phyloP scores from a whole-genome alignment of 2,329 filamentous ascomycete genomes.

The Emmonsiellopsis sp. region DNA sequence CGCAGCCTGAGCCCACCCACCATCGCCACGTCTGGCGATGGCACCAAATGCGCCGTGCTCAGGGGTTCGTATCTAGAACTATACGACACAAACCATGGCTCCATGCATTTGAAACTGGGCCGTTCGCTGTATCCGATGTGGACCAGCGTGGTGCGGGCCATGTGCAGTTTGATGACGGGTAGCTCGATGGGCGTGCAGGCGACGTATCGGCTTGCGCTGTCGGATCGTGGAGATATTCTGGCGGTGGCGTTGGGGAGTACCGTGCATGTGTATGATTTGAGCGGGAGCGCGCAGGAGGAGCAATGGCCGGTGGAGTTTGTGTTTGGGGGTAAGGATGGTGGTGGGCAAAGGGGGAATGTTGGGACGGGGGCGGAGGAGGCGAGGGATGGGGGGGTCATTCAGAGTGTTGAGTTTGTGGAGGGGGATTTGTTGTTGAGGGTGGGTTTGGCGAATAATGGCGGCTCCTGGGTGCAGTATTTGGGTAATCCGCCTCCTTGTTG shows the following conservation, averaged over 20 bases:
- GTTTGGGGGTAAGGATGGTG: constrained; percentile 7
- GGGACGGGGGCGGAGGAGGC: constrained; percentile 11
- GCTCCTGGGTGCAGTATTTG: constrained; percentile 15
- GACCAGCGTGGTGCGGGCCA: constrained; percentile 11
- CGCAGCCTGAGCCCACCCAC: background rate
- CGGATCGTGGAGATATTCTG: constrained; percentile 9
- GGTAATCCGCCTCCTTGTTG: constrained; percentile 7
- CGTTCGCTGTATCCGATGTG: constrained; percentile 13
- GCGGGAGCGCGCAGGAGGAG: constrained; percentile 3
- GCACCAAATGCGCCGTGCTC: background rate
- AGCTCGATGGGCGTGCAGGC: background rate
- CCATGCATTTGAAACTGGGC: constrained; percentile 6
- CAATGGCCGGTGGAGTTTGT: constrained; percentile 10
- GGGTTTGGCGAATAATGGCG: constrained; percentile 8
- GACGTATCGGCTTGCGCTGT: constrained; percentile 12
- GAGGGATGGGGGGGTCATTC: constrained; percentile 10
- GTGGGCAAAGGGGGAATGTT: background rate
- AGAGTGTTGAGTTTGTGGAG: constrained; percentile 14
- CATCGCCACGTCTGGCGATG: background rate
- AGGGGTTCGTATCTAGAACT: background rate
- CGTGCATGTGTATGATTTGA: constrained; percentile 14
- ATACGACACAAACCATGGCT: background rate
- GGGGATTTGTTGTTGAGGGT: constrained; percentile 15
- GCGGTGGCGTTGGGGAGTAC: constrained; percentile 13
- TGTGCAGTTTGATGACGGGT: constrained; percentile 5